Conservation (phyloP, 1,139 yeast genomes). For the Trichomonascaceae sp. region DNA sequence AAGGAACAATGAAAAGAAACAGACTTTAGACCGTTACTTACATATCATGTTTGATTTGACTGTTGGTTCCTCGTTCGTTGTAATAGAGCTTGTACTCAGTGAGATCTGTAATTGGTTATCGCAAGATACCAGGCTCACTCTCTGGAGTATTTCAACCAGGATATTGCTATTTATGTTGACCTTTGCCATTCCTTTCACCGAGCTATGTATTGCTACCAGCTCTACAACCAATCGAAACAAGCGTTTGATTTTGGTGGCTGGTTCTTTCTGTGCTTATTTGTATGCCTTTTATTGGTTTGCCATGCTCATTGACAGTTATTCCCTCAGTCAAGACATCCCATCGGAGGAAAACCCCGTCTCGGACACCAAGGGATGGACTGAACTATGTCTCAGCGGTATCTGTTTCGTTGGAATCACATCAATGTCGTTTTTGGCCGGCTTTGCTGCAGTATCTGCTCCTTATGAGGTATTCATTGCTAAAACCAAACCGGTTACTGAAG, state of each 20-base stretch:
- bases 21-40: neutral
- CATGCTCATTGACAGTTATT: conserved; percentile 27
- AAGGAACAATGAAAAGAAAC: neutral
- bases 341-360: conserved; percentile 9
- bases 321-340: neutral
- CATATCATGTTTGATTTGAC: conserved; percentile 4
- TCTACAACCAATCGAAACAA: conserved; percentile 7
- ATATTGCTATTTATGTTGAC: conserved; percentile 30
- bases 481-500: conserved; percentile 26
- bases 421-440: conserved; percentile 66
- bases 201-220: conserved; percentile 20
- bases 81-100: conserved; percentile 35
- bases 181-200: conserved; percentile 32
- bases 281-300: conserved; percentile 30
- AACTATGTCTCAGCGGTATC: conserved; percentile 46
- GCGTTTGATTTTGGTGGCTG: conserved; percentile 6
- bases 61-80: conserved; percentile 9
- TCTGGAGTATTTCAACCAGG: conserved; percentile 33
- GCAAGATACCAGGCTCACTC: conserved; percentile 23
- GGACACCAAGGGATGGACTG: conserved; percentile 24
- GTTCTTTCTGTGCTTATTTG: conserved; percentile 28
- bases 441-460: conserved; percentile 70
- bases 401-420: conserved; percentile 67
- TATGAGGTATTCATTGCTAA: conserved; percentile 37
- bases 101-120: conserved; percentile 35